Evolutionary conservation across 148 eudicot genomes (phyloP), one percentile per base, ranked within the genome.

Genomic region (Bassia scoparia): DNA sequence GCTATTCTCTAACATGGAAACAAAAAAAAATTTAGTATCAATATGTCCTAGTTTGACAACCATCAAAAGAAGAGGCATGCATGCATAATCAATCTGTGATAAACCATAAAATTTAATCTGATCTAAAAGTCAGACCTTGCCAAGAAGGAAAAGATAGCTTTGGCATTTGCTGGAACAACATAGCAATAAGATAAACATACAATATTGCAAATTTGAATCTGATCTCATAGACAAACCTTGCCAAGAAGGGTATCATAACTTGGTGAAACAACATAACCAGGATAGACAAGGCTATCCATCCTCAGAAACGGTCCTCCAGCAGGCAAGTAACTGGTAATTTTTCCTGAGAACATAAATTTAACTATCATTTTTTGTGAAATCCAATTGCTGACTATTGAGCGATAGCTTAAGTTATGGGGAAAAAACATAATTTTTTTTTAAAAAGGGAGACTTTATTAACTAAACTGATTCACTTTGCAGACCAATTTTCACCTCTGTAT

Each of bases 201-300:
- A n/a, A n/a, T n/a, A n/a, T n/a, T n/a, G n/a, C n/a, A 14, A 71
- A 41, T 48, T 30, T 60, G 18, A 17, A 52, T 61, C 30, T 41
- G 50, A 67, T 23, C 62, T 44, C 16, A 15, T 44, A 56, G 38
- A 79, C 81, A 74, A 31, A 95, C 98, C 98, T 95, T 95, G 82
- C 97, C 97, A 77, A 95, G 96, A 70, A 91, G 86, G 63, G 98
- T 91, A 81, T 95, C 98, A 67, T 95, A 95, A 86, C 96, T 95
- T 67, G 97, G 97, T 76, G 98, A 93, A 77, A 95, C 97, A 66
- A 91, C 93, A 69, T 95, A 95, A 74, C 89, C 98, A 59, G 96
- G 88, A 83, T 95, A 95, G 46, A 95, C 88, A 86, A 91, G 98
- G 87, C 97, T 95, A 83, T 95, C 98, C 98, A 95, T 91, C 75